Evolutionary conservation across 1,284 basidiomycete genomes (phyloP).

Genomic region (Takashimella tepidaria): DNA sequence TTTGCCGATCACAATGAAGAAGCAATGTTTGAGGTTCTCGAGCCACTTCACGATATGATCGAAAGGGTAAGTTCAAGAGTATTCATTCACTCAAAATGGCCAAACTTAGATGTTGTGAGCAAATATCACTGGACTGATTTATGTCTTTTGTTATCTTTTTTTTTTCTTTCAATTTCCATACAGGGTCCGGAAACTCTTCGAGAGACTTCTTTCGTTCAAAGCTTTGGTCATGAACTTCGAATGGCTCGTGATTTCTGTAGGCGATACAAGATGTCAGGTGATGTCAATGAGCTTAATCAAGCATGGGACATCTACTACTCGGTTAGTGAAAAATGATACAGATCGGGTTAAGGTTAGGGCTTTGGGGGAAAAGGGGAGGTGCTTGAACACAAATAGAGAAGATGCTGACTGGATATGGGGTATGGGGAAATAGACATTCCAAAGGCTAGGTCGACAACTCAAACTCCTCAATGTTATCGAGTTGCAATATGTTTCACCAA

Average conservation of each 20-base stretch:
- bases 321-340: constrained; percentile 45
- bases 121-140: too few relatives aligned
- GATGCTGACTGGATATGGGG: too few relatives aligned
- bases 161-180: too few relatives aligned
- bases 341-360: too few relatives aligned
- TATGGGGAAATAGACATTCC: constrained; percentile 76
- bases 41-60: constrained; percentile 89
- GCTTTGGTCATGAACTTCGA: constrained; percentile 86
- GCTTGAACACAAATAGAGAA: too few relatives aligned
- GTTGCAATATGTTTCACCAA: constrained; percentile 95
- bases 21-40: constrained; percentile 92
- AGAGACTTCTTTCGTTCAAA: constrained; percentile 92
- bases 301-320: constrained; percentile 99
- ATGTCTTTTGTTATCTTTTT: too few relatives aligned
- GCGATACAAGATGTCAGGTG: constrained; percentile 79
- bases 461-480: constrained; percentile 87
- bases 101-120: too few relatives aligned
- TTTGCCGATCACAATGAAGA: constrained; percentile 99
- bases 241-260: constrained; percentile 92
- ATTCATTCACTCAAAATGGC: too few relatives aligned
- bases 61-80: constrained; percentile 74
- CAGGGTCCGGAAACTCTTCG: constrained; percentile 89
- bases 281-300: constrained; percentile 86
- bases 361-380: too few relatives aligned
- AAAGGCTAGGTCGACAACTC: constrained; percentile 91